phyloP scores from a whole-genome alignment of 148 eudicot species.

The Drosera capensis region DNA sequence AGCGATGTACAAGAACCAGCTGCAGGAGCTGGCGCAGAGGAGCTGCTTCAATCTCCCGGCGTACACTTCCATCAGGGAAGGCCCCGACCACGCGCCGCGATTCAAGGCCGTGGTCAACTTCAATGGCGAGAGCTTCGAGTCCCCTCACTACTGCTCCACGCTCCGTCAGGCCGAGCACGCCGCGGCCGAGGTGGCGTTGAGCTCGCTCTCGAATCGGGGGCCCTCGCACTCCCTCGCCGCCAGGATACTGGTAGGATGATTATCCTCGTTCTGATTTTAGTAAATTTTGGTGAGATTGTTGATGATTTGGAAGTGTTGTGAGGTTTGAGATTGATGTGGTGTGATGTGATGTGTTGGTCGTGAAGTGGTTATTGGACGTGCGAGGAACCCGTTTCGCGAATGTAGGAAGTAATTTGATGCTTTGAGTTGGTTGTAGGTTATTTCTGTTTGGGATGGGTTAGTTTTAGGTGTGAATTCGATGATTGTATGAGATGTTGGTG shows the following conservation, averaged over 20 bases:
- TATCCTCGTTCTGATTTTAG: no score
- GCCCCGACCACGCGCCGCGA: slow-evolving; percentile 48
- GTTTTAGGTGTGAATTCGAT: no score
- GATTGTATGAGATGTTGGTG: no score
- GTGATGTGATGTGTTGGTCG: no score
- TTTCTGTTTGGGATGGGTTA: no score
- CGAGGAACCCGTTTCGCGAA: no score
- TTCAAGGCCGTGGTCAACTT: slow-evolving; percentile 36
- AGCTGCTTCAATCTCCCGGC: slow-evolving; percentile 37
- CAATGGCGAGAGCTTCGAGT: slow-evolving; percentile 32
- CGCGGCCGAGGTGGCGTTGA: slow-evolving; percentile 37
- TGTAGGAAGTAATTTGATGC: no score
- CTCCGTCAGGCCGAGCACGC: slow-evolving; percentile 35
- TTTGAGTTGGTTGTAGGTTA: no score
- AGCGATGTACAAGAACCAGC: slow-evolving; percentile 32
- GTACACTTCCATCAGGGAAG: slow-evolving; percentile 30
- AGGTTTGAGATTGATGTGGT: no score
- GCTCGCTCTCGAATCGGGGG: slow-evolving; percentile 20
- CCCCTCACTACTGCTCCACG: slow-evolving; percentile 24
- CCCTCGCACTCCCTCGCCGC: slow-evolving; percentile 1
- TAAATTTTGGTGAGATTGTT: no score
- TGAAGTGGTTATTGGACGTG: no score
- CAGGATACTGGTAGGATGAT: background rate
- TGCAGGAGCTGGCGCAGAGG: slow-evolving; percentile 41
- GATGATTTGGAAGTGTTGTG: no score